phyloP scores from a whole-genome alignment of 2,329 filamentous ascomycete genomes.

The Ascosphaera aggregata region DNA sequence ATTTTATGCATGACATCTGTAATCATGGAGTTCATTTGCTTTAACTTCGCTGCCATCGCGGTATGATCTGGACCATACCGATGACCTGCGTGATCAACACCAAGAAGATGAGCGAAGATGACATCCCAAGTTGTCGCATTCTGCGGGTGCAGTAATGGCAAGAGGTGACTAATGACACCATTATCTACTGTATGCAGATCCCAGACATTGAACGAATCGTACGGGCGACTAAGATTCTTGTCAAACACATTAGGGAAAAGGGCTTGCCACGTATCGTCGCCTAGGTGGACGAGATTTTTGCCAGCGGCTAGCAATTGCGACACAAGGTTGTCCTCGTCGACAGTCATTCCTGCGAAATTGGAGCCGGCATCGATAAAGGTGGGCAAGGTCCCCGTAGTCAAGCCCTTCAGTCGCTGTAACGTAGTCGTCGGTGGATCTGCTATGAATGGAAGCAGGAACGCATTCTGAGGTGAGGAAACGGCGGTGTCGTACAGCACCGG shows the following conservation, averaged over 20 bases:
- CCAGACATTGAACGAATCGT: slow-evolving; percentile 97
- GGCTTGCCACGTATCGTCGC: slow-evolving; percentile 94
- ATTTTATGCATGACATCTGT: slow-evolving; percentile 45
- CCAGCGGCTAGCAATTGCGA: slow-evolving; percentile 39
- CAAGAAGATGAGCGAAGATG: slow-evolving; percentile 81
- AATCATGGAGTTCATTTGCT: slow-evolving; percentile 72
- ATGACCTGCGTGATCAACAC: slow-evolving; percentile 92
- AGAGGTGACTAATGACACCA: slow-evolving; percentile 71
- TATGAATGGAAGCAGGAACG: slow-evolving; percentile 83
- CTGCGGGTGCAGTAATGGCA: slow-evolving; percentile 44
- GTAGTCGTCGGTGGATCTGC: slow-evolving; percentile 91
- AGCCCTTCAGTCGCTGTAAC: slow-evolving; percentile 70
- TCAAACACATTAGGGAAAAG: slow-evolving; percentile 91
- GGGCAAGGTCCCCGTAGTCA: slow-evolving; percentile 85
- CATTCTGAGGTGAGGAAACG: slow-evolving; percentile 48
- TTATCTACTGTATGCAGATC: slow-evolving; percentile 94
- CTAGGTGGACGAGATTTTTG: slow-evolving; percentile 71
- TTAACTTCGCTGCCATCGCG: slow-evolving; percentile 75
- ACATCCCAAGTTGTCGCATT: slow-evolving; percentile 64
- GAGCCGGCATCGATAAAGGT: slow-evolving; percentile 88
- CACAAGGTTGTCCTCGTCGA: slow-evolving; percentile 72
- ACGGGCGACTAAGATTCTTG: slow-evolving; percentile 59
- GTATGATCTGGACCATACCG: slow-evolving; percentile 83
- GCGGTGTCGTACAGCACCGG: slow-evolving; percentile 73
- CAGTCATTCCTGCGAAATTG: slow-evolving; percentile 85